Evolutionary conservation across 805 yeast genomes (phyloP).

Genomic region (Pichia deserticola): DNA sequence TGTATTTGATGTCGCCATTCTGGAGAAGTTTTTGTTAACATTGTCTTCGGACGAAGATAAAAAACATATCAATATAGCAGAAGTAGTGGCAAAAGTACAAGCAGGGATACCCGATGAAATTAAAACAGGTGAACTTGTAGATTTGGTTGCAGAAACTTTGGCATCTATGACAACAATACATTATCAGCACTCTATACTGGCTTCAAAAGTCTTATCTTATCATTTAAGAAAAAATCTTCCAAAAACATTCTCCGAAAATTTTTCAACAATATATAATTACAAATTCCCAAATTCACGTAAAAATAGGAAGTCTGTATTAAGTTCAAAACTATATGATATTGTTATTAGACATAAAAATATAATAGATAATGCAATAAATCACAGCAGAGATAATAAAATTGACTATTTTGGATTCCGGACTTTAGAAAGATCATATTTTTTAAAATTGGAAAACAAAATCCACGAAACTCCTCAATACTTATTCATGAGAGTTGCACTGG

Average conservation of each 20-base stretch:
- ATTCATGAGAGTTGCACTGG: slow-evolving; percentile 86
- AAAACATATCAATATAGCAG: slow-evolving; percentile 37
- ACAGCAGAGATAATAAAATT: slow-evolving; percentile 66
- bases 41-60: slow-evolving; percentile 31
- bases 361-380: slow-evolving; percentile 62
- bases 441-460: slow-evolving; percentile 55
- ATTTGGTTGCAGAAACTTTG: slow-evolving; percentile 79
- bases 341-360: slow-evolving; percentile 52
- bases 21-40: slow-evolving; percentile 8
- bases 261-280: slow-evolving; percentile 46
- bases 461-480: slow-evolving; percentile 90
- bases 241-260: slow-evolving; percentile 65
- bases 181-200: slow-evolving; percentile 87
- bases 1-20: slow-evolving; percentile 8
- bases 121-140: slow-evolving; percentile 33
- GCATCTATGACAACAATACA: slow-evolving; percentile 93
- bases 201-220: slow-evolving; percentile 83
- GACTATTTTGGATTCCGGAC: slow-evolving; percentile 90
- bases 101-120: slow-evolving; percentile 44
- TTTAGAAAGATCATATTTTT: slow-evolving; percentile 77
- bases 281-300: slow-evolving; percentile 35
- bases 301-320: background rate
- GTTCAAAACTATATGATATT: slow-evolving; percentile 33
- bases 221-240: slow-evolving; percentile 81
- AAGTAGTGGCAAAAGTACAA: slow-evolving; percentile 39